phyloP scores from a whole-genome alignment of 1,284 basidiomycete genomes.

The Cronartium quercuum region DNA sequence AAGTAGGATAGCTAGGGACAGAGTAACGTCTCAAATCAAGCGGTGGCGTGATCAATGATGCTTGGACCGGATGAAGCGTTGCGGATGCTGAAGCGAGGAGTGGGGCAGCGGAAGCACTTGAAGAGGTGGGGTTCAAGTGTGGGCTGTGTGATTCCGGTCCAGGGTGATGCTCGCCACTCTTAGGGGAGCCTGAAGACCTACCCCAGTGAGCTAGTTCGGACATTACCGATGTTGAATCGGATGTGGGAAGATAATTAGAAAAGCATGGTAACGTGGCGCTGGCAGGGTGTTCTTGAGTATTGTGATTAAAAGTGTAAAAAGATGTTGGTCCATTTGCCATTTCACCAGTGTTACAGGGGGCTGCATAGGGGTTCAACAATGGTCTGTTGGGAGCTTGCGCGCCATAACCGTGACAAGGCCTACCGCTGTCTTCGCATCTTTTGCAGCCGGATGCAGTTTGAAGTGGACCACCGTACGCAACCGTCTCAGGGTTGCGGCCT shows the following conservation, averaged over 20 bases:
- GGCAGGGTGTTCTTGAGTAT: neutral
- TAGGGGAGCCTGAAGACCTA: constrained; percentile 2
- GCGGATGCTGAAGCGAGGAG: neutral
- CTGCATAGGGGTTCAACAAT: constrained; percentile 4
- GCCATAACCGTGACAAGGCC: constrained; percentile 37
- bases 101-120: neutral
- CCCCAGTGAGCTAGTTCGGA: neutral
- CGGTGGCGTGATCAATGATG: constrained; percentile 1
- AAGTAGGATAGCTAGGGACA: constrained; percentile 31
- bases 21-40: constrained; percentile 25
- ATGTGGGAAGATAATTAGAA: neutral
- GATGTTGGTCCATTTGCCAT: neutral
- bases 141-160: neutral
- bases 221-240: neutral
- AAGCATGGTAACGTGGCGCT: neutral
- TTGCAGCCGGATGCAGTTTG: constrained; percentile 23
- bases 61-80: neutral
- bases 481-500: constrained; percentile 35
- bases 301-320: constrained; percentile 8
- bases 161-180: neutral
- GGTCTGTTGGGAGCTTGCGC: constrained; percentile 23
- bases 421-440: constrained; percentile 32
- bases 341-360: constrained; percentile 1
- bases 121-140: neutral
- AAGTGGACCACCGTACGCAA: constrained; percentile 29